Conservation (phyloP, 495 filamentous ascomycete genomes). For the Penicillium dipodomyicola region DNA sequence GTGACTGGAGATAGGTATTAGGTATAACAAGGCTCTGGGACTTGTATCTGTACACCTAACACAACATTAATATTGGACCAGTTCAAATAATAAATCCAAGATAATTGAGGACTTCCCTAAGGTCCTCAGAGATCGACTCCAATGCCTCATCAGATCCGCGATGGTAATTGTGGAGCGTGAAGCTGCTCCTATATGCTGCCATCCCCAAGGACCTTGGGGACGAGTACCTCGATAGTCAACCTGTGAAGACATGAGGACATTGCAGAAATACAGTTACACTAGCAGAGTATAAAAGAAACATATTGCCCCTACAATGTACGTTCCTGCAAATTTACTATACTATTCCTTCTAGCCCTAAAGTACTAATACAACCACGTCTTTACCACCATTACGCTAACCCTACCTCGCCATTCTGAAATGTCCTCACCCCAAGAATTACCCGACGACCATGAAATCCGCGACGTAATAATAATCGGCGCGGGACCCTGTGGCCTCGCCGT, state of each 20-base stretch:
- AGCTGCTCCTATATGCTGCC: conserved; percentile 5
- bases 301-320: neutral
- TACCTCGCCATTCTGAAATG: neutral
- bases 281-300: conserved; percentile 8
- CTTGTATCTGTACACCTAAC: too few species aligned
- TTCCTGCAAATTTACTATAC: neutral
- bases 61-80: neutral
- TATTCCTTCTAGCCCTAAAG: neutral
- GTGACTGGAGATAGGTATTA: too few species aligned
- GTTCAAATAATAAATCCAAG: neutral
- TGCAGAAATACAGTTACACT: conserved; percentile 12
- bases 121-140: conserved; percentile 24
- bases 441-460: conserved; percentile 37
- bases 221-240: conserved; percentile 36
- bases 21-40: too few species aligned
- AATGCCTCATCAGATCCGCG: conserved; percentile 7
- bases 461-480: conserved; percentile 61
- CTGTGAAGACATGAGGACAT: conserved; percentile 29
- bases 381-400: neutral
- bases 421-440: neutral
- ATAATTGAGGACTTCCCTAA: conserved; percentile 14
- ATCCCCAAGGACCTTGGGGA: conserved; percentile 38
- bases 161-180: conserved; percentile 8
- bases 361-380: neutral
- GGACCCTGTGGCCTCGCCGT: conserved; percentile 62